Base-by-base conservation (phyloP, 164 flowering plant species). In the Nelumbo lutea region DNA sequence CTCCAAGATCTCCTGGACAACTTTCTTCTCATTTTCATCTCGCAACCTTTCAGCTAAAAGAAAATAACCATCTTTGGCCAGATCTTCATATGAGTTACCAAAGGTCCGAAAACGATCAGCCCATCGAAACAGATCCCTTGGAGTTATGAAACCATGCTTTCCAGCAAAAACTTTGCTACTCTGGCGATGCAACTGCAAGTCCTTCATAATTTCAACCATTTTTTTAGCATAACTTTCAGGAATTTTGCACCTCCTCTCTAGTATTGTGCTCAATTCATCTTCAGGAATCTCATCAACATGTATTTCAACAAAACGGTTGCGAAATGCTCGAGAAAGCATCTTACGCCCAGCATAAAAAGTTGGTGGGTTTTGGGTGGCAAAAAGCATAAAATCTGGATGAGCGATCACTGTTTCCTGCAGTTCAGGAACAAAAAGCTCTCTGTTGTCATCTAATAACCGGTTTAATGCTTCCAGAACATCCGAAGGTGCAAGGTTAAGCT, bases 311-410 rank as follows among this genome's bases (percentile, higher is more conserved):
- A 96, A 96, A 57, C 99, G 94, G 70, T 96, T 96, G 43, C 97
- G 90, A 68, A 96, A 92, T 52, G 99, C 99, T 78, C 96, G 85
- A 50, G 99, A 96, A 69, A 96, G 97, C 81, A 90, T 84, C 80
- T 96, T 96, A 56, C 99, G 91, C 52, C 99, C 99, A 62, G 91
- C 97, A 82, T 96, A 96, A 39, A 87, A 68, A 44, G 86, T 85
- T 14, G 99, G 99, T 8, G 99, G 99, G 72, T 96, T 96, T 76
- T 96, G 99, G 48, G 99, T 96, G 10, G 99, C 99, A 80, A 96
- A 96, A 71, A 96, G 90, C 99, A 93, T 96, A 84, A 96, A 96
- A 74, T 93, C 74, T 55, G 89, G 88, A 77, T 96, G 98, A 14
- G 99, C 89, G 14, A 67, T 76, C n/a, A 96, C 69, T 9, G 90